phyloP scores from a whole-genome alignment of 1,284 basidiomycete species.

The Prillingera fragicola region DNA sequence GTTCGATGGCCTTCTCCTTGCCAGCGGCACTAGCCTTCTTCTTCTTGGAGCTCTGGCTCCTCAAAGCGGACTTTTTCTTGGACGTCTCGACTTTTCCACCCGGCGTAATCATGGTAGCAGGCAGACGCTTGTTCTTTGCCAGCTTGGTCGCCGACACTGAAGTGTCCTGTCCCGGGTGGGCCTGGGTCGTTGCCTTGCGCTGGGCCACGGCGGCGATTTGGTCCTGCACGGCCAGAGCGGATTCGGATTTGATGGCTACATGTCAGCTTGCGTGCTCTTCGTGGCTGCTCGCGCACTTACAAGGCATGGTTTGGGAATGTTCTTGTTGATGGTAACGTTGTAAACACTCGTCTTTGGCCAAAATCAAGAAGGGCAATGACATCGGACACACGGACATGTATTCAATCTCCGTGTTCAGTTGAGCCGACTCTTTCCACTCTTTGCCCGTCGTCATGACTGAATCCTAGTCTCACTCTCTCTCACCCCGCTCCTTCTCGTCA shows the following conservation, averaged over 20 bases:
- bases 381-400: not conserved
- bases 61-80: slow-evolving; percentile 20
- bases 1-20: slow-evolving; percentile 36
- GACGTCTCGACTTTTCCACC: slow-evolving; percentile 26
- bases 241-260: too few species aligned
- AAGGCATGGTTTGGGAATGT: too few species aligned
- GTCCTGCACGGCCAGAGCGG: slow-evolving; percentile 3
- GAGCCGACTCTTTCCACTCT: too few species aligned
- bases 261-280: too few species aligned
- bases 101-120: slow-evolving; percentile 45
- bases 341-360: too few species aligned
- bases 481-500: too few species aligned
- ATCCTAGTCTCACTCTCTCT: too few species aligned
- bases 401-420: too few species aligned
- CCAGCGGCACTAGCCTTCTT: slow-evolving; percentile 26
- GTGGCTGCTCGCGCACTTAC: too few species aligned
- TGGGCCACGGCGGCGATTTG: slow-evolving; percentile 12
- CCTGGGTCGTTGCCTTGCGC: slow-evolving; percentile 16
- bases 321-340: too few species aligned
- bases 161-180: slow-evolving; percentile 15
- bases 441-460: too few species aligned
- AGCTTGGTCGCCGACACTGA: slow-evolving; percentile 32
- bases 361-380: too few species aligned
- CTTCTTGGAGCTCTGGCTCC: slow-evolving; percentile 19
- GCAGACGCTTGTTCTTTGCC: slow-evolving; percentile 39